Evolutionary conservation across 2,329 filamentous ascomycete genomes (phyloP), one percentile per base, ranked within the genome.

Genomic region (Fusarium sacchari): DNA sequence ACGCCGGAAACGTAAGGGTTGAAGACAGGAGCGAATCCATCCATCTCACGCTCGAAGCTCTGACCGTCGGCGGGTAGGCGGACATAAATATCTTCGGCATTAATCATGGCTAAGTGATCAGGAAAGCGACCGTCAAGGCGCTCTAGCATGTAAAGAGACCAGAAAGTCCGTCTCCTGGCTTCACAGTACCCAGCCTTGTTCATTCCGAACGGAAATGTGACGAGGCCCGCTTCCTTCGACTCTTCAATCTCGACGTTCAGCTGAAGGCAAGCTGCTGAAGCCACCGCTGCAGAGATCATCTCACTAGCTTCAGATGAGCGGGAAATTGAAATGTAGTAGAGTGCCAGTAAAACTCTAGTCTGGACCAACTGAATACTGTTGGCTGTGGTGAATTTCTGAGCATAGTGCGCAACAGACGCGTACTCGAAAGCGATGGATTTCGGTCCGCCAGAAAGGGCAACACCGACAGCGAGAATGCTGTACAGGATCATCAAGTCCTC

Each of bases 71-170:
- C 90, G 7, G 93, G 93, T 10, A 94, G 84, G 58, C 90, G 88
- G 18, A 93, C 83, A 76, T 92, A 91, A 46, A 93, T 88, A 67
- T 94, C 90, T 69, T 92, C 88, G 9, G 88, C 83, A 53, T 89
- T 88, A 67, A 94, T 86, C 69, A 88, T 86, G 53, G 85, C 88
- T 12, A 85, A 81, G 5, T 86, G 85, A 6, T 86, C 83, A 3
- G 87, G 86, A 59, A 87, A 90, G 67, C 90, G 86, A 20, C 88
- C 88, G 53, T 89, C 90, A 68, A 92, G 88, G 53, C 91, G 88
- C 81, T 94, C 93, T 80, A 93, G 87, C 74, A 94, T 83, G 74
- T 91, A 93, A 58, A 90, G 87, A 34, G 90, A 89, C 92, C 92
- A 95, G 77, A 94, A 92, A 0, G 91, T 94, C 63, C 93, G 86